These are phyloP conservation scores for Exophiala bonariae DNA, from an alignment of 2,329 filamentous ascomycete genomes.

Conservation along the genomic window DNA sequence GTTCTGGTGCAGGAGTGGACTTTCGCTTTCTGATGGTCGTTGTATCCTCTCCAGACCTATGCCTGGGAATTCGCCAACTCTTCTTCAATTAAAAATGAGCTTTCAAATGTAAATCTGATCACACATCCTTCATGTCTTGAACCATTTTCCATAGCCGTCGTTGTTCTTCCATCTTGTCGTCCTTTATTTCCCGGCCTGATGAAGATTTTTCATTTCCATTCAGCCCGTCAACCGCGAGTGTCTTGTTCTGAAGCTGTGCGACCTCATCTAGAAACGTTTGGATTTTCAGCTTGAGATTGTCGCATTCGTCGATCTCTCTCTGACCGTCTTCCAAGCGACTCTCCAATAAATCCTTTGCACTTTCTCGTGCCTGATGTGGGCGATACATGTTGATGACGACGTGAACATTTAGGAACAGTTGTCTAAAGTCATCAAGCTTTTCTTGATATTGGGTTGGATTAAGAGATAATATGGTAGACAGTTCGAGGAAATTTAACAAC, in stretches of 20 bases:
- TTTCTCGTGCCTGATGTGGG: conserved; percentile 88
- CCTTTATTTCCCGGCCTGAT: conserved; percentile 21
- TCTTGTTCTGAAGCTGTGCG: conserved; percentile 14
- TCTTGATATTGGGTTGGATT: conserved; percentile 52
- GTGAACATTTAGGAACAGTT: conserved; percentile 86
- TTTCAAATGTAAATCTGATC: too few relatives aligned
- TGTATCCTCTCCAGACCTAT: too few relatives aligned
- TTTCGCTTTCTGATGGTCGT: too few relatives aligned
- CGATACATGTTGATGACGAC: conserved; percentile 92
- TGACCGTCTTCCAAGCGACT: conserved; percentile 72
- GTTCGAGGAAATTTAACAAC: conserved; percentile 83
- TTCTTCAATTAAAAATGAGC: too few relatives aligned
- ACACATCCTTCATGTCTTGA: conserved; percentile 29
- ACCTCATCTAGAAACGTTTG: conserved; percentile 40
- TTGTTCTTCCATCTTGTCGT: conserved; percentile 32
- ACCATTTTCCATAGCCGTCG: conserved; percentile 41
- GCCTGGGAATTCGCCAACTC: too few relatives aligned
- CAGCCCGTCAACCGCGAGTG: conserved; percentile 9
- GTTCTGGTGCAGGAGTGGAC: too few relatives aligned
- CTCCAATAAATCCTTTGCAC: conserved; percentile 83
- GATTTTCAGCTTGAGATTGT: conserved; percentile 70
- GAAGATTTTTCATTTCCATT: conserved; percentile 1
- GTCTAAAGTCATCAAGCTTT: conserved; percentile 77
- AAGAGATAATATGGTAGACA: conserved; percentile 70
- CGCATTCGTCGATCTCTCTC: conserved; percentile 76